phyloP scores from a whole-genome alignment of 1,284 basidiomycete species.

The Amylostereum chailletii region DNA sequence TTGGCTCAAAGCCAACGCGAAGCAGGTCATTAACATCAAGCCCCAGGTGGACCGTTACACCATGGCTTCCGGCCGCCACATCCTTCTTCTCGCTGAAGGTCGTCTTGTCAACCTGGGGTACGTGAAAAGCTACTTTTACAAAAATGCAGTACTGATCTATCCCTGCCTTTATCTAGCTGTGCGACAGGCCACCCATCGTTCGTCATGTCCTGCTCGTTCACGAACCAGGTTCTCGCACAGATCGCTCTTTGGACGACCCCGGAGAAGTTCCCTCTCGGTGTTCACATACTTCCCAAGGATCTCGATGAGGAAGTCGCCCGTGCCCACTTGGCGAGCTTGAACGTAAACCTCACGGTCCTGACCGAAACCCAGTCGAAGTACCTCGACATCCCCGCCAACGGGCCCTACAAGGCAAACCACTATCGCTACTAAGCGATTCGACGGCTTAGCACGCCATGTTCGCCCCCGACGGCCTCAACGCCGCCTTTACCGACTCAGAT shows the following conservation, averaged over 20 bases:
- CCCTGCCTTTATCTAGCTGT: conserved; percentile 33
- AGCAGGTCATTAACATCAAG: conserved; percentile 86
- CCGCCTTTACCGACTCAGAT: conserved; percentile 38
- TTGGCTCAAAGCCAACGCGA: conserved; percentile 95
- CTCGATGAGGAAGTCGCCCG: conserved; percentile 99
- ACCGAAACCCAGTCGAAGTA: conserved; percentile 78
- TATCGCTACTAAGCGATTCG: conserved; percentile 50
- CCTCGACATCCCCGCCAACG: conserved; percentile 83
- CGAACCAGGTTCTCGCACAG: conserved; percentile 98
- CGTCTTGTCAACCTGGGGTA: conserved; percentile 98
- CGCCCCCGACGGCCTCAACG: conserved; percentile 62
- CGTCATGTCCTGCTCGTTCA: conserved; percentile 99
- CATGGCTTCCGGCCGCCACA: conserved; percentile 83
- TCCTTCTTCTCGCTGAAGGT: conserved; percentile 97
- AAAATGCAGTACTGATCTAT: conserved; percentile 1
- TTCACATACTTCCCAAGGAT: conserved; percentile 95
- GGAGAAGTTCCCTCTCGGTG: conserved; percentile 85
- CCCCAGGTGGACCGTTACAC: conserved; percentile 99
- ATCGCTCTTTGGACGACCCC: conserved; percentile 96
- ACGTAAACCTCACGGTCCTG: conserved; percentile 89
- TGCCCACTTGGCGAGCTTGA: conserved; percentile 86
- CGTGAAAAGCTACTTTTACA: conserved; percentile 18
- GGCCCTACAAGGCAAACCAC: conserved; percentile 90
- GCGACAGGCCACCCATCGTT: conserved; percentile 92
- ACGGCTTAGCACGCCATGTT: conserved; percentile 6